phyloP scores from a whole-genome alignment of 352 stramenopile species.

The Phytophthora palmivora region DNA sequence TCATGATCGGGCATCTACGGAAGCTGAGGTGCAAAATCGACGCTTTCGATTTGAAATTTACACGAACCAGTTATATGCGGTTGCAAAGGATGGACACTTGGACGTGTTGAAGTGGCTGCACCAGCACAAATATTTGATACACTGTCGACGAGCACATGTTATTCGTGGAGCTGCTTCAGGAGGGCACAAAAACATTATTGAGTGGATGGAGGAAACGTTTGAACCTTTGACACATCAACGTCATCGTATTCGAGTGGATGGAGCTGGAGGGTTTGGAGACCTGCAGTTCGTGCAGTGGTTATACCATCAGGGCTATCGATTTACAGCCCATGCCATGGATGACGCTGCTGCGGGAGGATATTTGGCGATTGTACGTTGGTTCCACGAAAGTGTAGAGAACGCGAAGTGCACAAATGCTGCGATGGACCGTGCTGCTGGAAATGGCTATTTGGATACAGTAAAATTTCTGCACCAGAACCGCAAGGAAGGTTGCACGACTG shows the following conservation, averaged over 20 bases:
- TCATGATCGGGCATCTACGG: slow-evolving; percentile 28
- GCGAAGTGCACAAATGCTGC: slow-evolving; percentile 27
- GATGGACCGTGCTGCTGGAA: slow-evolving; percentile 44
- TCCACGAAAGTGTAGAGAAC: slow-evolving; percentile 34
- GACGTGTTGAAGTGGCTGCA: slow-evolving; percentile 44
- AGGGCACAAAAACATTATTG: slow-evolving; percentile 28
- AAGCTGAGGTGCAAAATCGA: slow-evolving; percentile 19
- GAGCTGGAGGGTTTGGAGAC: slow-evolving; percentile 34
- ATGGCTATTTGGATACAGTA: slow-evolving; percentile 35
- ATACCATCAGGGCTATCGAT: slow-evolving; percentile 37
- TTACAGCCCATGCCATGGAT: slow-evolving; percentile 36
- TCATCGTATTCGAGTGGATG: slow-evolving; percentile 46
- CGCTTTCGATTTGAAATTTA: slow-evolving; percentile 37
- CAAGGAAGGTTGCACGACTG: slow-evolving; percentile 48
- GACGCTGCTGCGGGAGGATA: slow-evolving; percentile 31
- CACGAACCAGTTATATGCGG: slow-evolving; percentile 37
- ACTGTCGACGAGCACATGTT: slow-evolving; percentile 42
- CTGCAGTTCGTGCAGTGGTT: slow-evolving; percentile 46
- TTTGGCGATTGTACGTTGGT: slow-evolving; percentile 34
- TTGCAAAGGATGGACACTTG: slow-evolving; percentile 36
- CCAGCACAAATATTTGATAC: slow-evolving; percentile 24
- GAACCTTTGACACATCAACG: slow-evolving; percentile 20
- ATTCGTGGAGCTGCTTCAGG: slow-evolving; percentile 36
- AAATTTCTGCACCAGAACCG: slow-evolving; percentile 45
- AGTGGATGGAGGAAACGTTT: slow-evolving; percentile 43